Base-by-base conservation (phyloP, 2,329 filamentous ascomycete species). In the Fusarium nurragi region DNA sequence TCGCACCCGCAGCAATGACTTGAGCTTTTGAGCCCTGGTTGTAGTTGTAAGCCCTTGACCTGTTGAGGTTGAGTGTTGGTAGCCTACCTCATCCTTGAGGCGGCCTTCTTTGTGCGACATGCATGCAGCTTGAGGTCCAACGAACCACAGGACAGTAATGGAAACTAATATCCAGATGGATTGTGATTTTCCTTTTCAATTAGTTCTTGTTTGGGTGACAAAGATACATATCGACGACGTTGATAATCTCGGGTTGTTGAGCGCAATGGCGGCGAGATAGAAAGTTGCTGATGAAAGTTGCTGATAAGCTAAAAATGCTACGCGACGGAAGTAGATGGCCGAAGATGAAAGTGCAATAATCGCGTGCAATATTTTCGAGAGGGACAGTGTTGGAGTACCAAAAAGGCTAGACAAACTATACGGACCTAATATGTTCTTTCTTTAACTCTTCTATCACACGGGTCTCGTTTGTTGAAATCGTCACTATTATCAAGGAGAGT, bases 81-180 rank as follows among this genome's bases (percentile, higher is more conserved):
- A 44, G 40, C 56, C 77, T 77, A 84, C 83, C 82, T 87, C 85
- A 85, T 87, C 83, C 72, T 86, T 85, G 78, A 87, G 83, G 76
- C 78, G 84, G 49, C 70, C 70, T 57, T 69, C 73, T 61, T 68
- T 73, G 67, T 73, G 69, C 53, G 77, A 77, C 77, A 79, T 79
- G 71, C 75, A 74, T 71, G 55, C 71, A 57, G 69, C 58, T 65
- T 57, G 50, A 65, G 64, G 39, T 60, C 64, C 50, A 23, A 26
- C 41, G 55, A 62, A 67, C 67, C 54, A 50, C 46, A 34, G 49
- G 53, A 46, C 18, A 39, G 40, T n/a, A 57, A 21, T 41, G 28
- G 41, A n/a, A 38, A 63, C 71, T 21, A 61, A 75, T 75, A 68
- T 12, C 22, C 34, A 45, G 39, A 19, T 19, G 6, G 6, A 18